Evolutionary conservation across 257 asterid genomes (phyloP).

Genomic region (Solanum bulbocastanum): DNA sequence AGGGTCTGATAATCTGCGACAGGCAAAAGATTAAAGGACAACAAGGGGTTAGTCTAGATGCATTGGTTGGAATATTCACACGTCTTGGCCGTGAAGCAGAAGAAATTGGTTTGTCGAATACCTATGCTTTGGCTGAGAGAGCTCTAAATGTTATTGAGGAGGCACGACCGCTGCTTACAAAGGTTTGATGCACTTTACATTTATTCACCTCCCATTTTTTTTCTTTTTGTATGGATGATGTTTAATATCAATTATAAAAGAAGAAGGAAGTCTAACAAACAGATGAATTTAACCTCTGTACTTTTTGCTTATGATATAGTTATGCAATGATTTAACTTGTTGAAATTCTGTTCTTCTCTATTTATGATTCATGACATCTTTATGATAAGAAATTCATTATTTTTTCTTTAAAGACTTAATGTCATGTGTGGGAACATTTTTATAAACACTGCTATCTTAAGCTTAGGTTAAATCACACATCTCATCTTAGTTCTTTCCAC

Average conservation of each 20-base stretch:
- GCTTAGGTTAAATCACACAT: neutral
- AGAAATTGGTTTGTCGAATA: constrained; percentile 66
- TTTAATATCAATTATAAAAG: neutral
- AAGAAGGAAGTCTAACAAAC: neutral
- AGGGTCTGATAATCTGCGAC: constrained; percentile 88
- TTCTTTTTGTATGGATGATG: neutral
- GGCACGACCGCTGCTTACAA: constrained; percentile 72
- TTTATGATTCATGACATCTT: neutral
- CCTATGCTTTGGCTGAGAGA: constrained; percentile 65
- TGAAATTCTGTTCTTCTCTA: neutral
- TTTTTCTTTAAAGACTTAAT: neutral
- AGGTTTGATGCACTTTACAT: constrained; percentile 49
- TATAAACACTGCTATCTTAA: neutral
- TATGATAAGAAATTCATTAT: neutral
- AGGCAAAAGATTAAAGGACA: constrained; percentile 72
- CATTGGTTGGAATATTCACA: constrained; percentile 89
- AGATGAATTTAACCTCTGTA: neutral
- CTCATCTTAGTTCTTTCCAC: neutral
- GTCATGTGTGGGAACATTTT: neutral
- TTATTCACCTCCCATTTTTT: neutral
- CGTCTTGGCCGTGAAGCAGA: constrained; percentile 95
- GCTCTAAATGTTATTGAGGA: constrained; percentile 72
- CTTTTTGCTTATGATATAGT: neutral
- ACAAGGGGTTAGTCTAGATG: constrained; percentile 97
- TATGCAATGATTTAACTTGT: neutral